phyloP scores from a whole-genome alignment of 495 filamentous ascomycete species.

The Tuber magnatum region DNA sequence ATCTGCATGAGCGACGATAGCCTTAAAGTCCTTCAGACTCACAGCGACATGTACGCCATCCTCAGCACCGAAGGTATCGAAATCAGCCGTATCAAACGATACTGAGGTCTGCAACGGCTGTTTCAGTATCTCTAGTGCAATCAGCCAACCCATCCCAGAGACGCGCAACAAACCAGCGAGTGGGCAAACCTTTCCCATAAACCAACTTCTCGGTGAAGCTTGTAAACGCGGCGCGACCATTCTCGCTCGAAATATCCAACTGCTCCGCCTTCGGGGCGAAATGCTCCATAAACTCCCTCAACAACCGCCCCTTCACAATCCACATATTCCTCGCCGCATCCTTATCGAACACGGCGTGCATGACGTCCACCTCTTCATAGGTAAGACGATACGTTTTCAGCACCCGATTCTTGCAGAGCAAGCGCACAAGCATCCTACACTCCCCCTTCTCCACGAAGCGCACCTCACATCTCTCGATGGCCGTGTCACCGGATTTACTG shows the following conservation, averaged over 20 bases:
- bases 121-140: conserved; percentile 67
- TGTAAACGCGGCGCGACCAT: conserved; percentile 67
- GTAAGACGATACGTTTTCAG: conserved; percentile 87
- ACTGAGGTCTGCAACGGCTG: conserved; percentile 90
- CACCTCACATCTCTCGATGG: conserved; percentile 81
- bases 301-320: conserved; percentile 63
- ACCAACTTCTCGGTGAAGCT: conserved; percentile 90
- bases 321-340: conserved; percentile 64
- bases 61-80: conserved; percentile 71
- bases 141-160: conserved; percentile 7
- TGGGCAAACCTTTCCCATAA: conserved; percentile 63
- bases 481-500: conserved; percentile 60
- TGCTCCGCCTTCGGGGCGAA: conserved; percentile 88
- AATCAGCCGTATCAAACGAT: conserved; percentile 76
- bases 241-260: conserved; percentile 74
- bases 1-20: conserved; percentile 78
- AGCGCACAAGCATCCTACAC: conserved; percentile 72
- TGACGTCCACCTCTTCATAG: conserved; percentile 72
- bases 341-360: conserved; percentile 81
- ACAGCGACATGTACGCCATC: conserved; percentile 76
- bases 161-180: neutral
- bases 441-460: conserved; percentile 67
- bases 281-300: conserved; percentile 82
- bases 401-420: conserved; percentile 83
- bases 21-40: conserved; percentile 89